phyloP scores from a whole-genome alignment of 2,329 filamentous ascomycete genomes.

The Alternaria sp. region DNA sequence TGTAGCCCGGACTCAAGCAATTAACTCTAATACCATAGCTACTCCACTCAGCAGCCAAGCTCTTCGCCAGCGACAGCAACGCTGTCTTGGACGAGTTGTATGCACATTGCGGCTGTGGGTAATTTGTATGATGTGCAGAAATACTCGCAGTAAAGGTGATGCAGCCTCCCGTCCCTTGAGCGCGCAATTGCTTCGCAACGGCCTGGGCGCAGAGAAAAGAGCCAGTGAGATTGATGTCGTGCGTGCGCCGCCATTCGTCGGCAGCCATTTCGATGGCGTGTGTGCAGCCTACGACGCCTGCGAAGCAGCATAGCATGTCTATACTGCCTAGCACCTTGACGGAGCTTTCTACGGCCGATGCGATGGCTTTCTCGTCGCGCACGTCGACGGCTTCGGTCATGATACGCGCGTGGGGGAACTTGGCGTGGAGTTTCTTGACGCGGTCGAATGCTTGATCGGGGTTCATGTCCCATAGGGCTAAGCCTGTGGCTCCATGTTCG shows the following conservation, averaged over 20 bases:
- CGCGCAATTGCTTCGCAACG: slow-evolving; percentile 55
- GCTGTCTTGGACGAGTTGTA: slow-evolving; percentile 79
- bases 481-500: slow-evolving; percentile 69
- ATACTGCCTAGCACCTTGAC: slow-evolving; percentile 59
- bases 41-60: slow-evolving; percentile 77
- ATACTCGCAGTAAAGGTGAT: slow-evolving; percentile 74
- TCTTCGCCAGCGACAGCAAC: slow-evolving; percentile 68
- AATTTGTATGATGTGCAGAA: slow-evolving; percentile 74
- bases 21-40: slow-evolving; percentile 75
- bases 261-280: slow-evolving; percentile 67
- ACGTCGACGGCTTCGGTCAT: slow-evolving; percentile 65
- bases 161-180: slow-evolving; percentile 61
- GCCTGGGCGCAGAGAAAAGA: slow-evolving; percentile 75
- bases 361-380: slow-evolving; percentile 61
- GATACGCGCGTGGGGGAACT: slow-evolving; percentile 65
- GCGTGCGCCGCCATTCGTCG: slow-evolving; percentile 67
- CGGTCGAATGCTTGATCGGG: slow-evolving; percentile 52
- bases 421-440: slow-evolving; percentile 57
- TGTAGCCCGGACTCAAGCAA: slow-evolving; percentile 75
- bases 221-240: slow-evolving; percentile 78
- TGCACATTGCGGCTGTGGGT: slow-evolving; percentile 73
- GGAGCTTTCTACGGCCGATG: slow-evolving; percentile 48
- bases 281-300: slow-evolving; percentile 71
- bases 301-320: slow-evolving; percentile 69
- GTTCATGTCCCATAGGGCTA: slow-evolving; percentile 69